These are phyloP conservation scores for Picochlorum sp. DNA, from an alignment of 139 green algal genomes.

Conservation along the genomic window DNA sequence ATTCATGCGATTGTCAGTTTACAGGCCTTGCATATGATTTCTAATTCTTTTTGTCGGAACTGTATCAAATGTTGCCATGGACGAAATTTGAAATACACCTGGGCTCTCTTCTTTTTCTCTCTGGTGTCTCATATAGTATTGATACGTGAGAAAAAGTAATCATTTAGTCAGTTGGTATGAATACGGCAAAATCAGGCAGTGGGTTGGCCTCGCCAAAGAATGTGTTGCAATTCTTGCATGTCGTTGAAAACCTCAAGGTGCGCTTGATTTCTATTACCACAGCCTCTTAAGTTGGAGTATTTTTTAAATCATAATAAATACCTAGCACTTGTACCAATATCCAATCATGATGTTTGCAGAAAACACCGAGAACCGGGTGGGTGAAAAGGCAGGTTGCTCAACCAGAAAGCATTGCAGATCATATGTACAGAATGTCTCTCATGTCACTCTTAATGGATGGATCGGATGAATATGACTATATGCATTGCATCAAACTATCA, in stretches of 20 bases:
- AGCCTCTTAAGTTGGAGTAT: not conserved
- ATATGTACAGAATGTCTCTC: conserved; percentile 93
- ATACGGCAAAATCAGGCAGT: too few species aligned
- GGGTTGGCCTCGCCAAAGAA: conserved; percentile 22
- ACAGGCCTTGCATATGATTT: too few species aligned
- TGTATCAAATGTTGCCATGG: too few species aligned
- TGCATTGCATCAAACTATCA: conserved; percentile 76
- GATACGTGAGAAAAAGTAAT: too few species aligned
- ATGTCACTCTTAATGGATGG: conserved; percentile 68
- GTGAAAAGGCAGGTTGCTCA: conserved; percentile 55
- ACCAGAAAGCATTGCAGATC: conserved; percentile 87
- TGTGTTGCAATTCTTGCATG: conserved; percentile 60
- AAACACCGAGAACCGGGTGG: conserved; percentile 82
- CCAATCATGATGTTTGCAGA: conserved; percentile 35
- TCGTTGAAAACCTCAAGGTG: conserved; percentile 73
- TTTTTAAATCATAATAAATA: too few species aligned
- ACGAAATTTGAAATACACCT: too few species aligned
- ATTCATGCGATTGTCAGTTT: too few species aligned
- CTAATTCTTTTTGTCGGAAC: too few species aligned
- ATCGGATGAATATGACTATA: conserved; percentile 25
- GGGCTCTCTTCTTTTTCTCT: too few species aligned
- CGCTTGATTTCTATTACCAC: not conserved
- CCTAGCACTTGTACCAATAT: not conserved
- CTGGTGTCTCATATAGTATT: too few species aligned
- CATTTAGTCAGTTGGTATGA: too few species aligned